These are phyloP conservation scores for Colletotrichum eleusines DNA, from an alignment of 2,329 filamentous ascomycete genomes.

Conservation along the genomic window DNA sequence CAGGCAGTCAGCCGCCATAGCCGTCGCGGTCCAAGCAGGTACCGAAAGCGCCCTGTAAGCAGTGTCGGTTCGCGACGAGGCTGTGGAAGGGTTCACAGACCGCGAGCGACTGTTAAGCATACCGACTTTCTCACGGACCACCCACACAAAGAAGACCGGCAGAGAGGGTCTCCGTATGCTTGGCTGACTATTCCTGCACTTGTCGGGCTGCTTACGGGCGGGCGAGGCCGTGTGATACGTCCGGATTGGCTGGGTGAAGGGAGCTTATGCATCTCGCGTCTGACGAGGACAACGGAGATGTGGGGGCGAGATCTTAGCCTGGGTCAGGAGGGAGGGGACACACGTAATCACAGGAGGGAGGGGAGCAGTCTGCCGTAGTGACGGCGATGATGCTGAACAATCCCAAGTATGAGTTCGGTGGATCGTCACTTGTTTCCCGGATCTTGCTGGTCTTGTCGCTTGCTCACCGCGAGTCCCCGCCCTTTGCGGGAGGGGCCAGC, in stretches of 20 bases:
- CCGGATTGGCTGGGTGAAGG: not conserved
- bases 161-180: not conserved
- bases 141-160: not conserved
- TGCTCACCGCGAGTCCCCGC: not conserved
- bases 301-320: not conserved
- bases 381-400: not conserved
- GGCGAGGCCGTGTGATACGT: not conserved
- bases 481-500: not conserved
- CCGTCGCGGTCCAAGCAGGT: not conserved
- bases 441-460: not conserved
- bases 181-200: not conserved
- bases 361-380: not conserved
- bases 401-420: not conserved
- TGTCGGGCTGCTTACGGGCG: not conserved
- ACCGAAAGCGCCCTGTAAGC: not conserved
- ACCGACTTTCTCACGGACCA: slow-evolving; percentile 32
- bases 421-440: not conserved
- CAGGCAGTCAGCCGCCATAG: not conserved
- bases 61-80: not conserved
- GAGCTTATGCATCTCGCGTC: slow-evolving; percentile 7
- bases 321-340: not conserved
- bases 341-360: slow-evolving; percentile 6
- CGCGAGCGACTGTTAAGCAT: slow-evolving; percentile 29
- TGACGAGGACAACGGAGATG: not conserved
- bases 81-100: not conserved